A percentile compares a stretch with the other conserved stretches of the same genome.
phyloP scores from a whole-genome alignment of 306 rosid genomes.

The Potentilla sterilis region DNA sequence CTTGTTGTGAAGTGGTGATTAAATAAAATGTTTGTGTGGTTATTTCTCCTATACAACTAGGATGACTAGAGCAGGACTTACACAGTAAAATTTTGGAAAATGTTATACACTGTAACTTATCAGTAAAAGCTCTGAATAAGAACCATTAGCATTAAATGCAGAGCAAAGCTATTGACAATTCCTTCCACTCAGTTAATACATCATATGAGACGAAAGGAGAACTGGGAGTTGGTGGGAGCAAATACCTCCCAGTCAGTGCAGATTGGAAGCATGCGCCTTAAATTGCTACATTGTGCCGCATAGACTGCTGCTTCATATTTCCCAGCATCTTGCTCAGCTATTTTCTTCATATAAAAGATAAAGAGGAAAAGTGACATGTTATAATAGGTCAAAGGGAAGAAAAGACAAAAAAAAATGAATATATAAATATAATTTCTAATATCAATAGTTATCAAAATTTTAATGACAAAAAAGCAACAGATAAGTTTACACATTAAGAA shows the following conservation, averaged over 20 bases:
- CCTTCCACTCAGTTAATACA: not conserved
- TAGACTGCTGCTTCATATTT: conserved; percentile 93
- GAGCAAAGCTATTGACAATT: conserved; percentile 11
- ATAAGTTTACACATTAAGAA: conserved; percentile 3
- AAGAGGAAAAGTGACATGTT: conserved; percentile 20
- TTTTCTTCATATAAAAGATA: conserved; percentile 59
- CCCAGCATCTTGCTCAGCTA: conserved; percentile 81
- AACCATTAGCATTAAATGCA: not conserved
- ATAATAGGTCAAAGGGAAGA: not conserved
- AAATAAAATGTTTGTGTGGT: not conserved
- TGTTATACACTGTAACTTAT: not conserved
- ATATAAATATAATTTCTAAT: not conserved
- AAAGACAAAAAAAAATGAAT: not conserved
- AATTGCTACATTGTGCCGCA: conserved; percentile 88
- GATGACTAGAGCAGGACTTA: not conserved
- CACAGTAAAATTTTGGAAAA: not conserved
- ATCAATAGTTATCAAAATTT: conserved; percentile 13
- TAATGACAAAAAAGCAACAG: not conserved
- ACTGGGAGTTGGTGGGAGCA: conserved; percentile 11
- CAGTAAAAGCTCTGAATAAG: not conserved
- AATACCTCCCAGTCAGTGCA: conserved; percentile 96
- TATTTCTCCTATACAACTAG: not conserved
- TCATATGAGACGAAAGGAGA: conserved; percentile 12
- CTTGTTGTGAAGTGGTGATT: not conserved
- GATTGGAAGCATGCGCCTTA: conserved; percentile 84